Evolutionary conservation across 164 flowering plant genomes (phyloP).

Genomic region (Echeveria elegans): DNA sequence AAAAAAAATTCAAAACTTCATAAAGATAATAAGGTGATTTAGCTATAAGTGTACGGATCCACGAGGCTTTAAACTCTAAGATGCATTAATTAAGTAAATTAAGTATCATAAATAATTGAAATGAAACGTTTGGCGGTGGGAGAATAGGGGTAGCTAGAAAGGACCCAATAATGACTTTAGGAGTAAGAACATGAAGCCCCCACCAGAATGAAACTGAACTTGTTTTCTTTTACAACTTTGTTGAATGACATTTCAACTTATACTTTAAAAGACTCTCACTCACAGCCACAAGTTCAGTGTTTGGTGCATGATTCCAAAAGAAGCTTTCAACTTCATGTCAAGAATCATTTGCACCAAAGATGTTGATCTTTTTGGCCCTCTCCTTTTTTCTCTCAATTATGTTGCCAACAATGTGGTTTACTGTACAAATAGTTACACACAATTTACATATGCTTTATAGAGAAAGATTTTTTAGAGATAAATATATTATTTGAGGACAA

Average conservation of each 20-base stretch:
- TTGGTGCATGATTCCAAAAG: background rate
- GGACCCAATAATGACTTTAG: background rate
- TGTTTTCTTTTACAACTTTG: conserved; percentile 2
- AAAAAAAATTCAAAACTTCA: no score
- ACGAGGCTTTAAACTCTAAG: no score
- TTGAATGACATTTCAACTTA: background rate
- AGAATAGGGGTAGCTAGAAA: background rate
- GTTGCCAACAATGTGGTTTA: no score
- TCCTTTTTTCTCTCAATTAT: background rate
- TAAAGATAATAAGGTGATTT: no score
- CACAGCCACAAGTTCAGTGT: background rate
- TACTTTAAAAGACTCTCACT: background rate
- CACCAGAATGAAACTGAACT: conserved; percentile 1
- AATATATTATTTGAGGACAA: no score
- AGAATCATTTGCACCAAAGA: background rate
- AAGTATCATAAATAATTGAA: background rate
- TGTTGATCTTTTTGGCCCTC: background rate
- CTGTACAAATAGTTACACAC: no score
- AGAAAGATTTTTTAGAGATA: no score
- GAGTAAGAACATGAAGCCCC: conserved; percentile 3
- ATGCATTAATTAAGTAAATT: no score
- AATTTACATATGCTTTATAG: no score
- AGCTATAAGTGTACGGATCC: no score
- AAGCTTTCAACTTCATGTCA: background rate
- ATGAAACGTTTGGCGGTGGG: background rate